Evolutionary conservation across 2,329 filamentous ascomycete genomes (phyloP).

Genomic region (Graphiopsis chlorocephala): DNA sequence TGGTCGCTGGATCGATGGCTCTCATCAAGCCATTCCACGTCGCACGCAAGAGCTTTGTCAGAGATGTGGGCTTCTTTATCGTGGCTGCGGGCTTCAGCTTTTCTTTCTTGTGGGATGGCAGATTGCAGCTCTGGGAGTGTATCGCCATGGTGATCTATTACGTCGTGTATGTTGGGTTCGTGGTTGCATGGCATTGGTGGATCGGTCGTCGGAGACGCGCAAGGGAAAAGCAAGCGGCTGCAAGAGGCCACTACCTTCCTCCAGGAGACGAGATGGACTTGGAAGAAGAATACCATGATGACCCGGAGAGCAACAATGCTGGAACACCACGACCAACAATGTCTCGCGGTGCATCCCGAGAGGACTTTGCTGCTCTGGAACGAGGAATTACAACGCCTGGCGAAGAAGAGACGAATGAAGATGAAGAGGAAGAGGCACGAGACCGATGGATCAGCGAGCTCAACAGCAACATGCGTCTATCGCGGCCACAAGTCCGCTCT

Average conservation of each 20-base stretch:
- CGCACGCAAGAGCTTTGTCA: constrained; percentile 80
- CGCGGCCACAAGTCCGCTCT: constrained; percentile 62
- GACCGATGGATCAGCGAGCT: constrained; percentile 73
- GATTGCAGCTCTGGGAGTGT: constrained; percentile 85
- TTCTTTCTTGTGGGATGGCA: constrained; percentile 80
- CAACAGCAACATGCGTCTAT: constrained; percentile 87
- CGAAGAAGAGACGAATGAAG: constrained; percentile 56
- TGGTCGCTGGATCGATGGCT: constrained; percentile 96
- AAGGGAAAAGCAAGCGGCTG: constrained; percentile 65
- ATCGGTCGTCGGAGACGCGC: constrained; percentile 61
- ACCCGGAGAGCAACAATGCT: constrained; percentile 46
- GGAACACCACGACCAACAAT: constrained; percentile 38
- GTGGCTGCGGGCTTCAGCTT: constrained; percentile 83
- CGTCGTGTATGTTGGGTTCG: constrained; percentile 79
- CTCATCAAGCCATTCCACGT: constrained; percentile 93
- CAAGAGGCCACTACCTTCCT: constrained; percentile 70
- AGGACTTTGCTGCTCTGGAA: constrained; percentile 64
- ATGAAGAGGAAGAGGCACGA: constrained; percentile 62
- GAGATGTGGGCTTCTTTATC: constrained; percentile 91
- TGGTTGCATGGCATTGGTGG: constrained; percentile 92
- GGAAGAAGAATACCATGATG: constrained; percentile 52
- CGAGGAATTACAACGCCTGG: constrained; percentile 45
- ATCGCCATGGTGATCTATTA: constrained; percentile 88
- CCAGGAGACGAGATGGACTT: constrained; percentile 58
- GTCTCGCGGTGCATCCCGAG: constrained; percentile 50